These are phyloP conservation scores for Zygoascus hellenicus DNA, from an alignment of 1,139 yeast species.

Conservation along the genomic window DNA sequence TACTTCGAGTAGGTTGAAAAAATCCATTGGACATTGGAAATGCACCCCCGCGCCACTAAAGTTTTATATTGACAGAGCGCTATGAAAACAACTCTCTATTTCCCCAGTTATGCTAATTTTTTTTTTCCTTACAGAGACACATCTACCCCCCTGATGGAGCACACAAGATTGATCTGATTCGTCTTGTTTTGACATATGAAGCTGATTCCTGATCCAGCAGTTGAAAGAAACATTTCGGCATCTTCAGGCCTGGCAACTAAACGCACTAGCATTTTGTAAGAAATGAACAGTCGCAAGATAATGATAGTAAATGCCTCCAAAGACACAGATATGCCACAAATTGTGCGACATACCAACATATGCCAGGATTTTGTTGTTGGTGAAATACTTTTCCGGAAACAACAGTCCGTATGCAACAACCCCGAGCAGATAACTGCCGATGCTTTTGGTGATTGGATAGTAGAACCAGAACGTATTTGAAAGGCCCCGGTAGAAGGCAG, in stretches of 20 bases:
- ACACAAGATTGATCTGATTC: conserved; percentile 12
- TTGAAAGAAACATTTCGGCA: background rate
- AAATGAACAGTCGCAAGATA: conserved; percentile 70
- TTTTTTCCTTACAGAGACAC: conserved; percentile 10
- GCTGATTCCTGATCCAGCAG: background rate
- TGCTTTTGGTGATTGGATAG: conserved; percentile 58
- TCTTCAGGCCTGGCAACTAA: conserved; percentile 15
- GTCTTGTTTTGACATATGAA: conserved; percentile 8
- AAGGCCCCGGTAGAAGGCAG: conserved; percentile 54
- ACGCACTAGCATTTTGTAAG: conserved; percentile 42
- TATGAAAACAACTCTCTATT: background rate
- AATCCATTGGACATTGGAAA: background rate
- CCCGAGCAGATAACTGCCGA: conserved; percentile 72
- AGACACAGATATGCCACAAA: conserved; percentile 89
- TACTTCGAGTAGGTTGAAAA: conserved; percentile 4
- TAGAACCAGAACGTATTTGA: conserved; percentile 47
- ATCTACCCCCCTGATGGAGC: conserved; percentile 14
- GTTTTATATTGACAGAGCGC: background rate
- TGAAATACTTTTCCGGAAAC: conserved; percentile 78
- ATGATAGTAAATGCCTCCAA: conserved; percentile 82
- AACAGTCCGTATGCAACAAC: conserved; percentile 83
- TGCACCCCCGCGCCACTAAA: no score
- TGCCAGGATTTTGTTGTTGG: conserved; percentile 44
- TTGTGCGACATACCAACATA: conserved; percentile 91
- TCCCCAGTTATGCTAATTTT: background rate